phyloP scores from a whole-genome alignment of 2,329 filamentous ascomycete species.

The Cordyceps fumosorosea region DNA sequence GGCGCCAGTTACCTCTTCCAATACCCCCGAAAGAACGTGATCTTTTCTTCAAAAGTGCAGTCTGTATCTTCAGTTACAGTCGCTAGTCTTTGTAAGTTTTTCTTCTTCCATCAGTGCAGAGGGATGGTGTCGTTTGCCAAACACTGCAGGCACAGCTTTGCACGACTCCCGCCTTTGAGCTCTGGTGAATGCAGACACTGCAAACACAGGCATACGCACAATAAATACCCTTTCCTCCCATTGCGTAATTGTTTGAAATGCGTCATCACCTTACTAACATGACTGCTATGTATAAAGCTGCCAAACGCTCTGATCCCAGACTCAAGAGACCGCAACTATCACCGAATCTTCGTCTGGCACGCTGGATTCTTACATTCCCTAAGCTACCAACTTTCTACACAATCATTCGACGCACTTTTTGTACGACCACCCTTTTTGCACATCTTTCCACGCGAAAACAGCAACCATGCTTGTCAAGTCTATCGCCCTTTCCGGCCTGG shows the following conservation, averaged over 20 bases:
- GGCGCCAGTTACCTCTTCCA: slow-evolving; percentile 18
- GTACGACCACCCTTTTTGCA: not conserved
- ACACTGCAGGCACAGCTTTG: not conserved
- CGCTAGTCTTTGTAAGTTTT: not conserved
- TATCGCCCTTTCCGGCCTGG: slow-evolving; percentile 48
- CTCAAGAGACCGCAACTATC: not conserved
- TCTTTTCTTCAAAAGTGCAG: not conserved
- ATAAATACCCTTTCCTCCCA: not conserved
- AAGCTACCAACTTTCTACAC: slow-evolving; percentile 8
- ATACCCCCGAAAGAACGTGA: slow-evolving; percentile 4
- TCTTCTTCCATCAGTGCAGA: not conserved
- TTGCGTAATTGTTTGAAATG: not conserved
- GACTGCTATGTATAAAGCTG: not conserved
- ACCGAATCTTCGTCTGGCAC: slow-evolving; percentile 23
- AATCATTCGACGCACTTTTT: not conserved
- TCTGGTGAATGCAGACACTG: not conserved
- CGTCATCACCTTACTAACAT: not conserved
- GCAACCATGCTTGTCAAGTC: slow-evolving; percentile 48
- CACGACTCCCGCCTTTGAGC: not conserved
- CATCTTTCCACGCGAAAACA: slow-evolving; percentile 22
- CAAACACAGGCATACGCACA: not conserved
- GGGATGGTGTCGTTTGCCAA: not conserved
- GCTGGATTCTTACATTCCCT: slow-evolving; percentile 22
- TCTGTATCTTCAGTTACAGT: not conserved
- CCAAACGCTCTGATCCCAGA: not conserved